Percentiles rank a stretch among this genome's conserved stretches.
Evolutionary conservation across 1,284 basidiomycete species (phyloP).

Genomic region (Farysia itapuensis): DNA sequence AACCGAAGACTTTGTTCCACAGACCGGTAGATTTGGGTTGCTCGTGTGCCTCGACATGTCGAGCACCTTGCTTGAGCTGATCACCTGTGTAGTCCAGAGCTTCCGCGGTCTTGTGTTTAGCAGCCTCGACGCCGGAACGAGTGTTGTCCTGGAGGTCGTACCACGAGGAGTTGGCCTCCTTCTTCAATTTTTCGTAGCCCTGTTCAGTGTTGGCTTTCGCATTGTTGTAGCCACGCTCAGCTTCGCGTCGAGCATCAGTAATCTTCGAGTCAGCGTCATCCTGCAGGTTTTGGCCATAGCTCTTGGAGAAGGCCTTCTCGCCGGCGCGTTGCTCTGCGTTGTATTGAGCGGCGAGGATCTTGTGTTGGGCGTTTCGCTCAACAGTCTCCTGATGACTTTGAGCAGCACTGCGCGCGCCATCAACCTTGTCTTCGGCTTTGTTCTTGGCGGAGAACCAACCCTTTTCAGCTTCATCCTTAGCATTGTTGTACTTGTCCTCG

Average conservation of each 20-base stretch:
- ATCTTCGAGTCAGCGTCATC: conserved; percentile 24
- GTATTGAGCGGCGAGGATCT: conserved; percentile 39
- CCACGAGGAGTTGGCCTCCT: conserved; percentile 20
- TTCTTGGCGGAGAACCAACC: conserved; percentile 33
- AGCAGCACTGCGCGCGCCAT: conserved; percentile 7
- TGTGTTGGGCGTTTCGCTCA: conserved; percentile 35
- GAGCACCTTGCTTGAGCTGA: conserved; percentile 26
- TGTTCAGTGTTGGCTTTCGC: conserved; percentile 20
- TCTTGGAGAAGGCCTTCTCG: conserved; percentile 13
- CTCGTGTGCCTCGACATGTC: conserved; percentile 25
- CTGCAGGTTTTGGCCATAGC: conserved; percentile 27
- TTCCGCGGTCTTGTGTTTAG: conserved; percentile 19
- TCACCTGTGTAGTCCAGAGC: conserved; percentile 33
- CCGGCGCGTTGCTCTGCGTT: conserved; percentile 30
- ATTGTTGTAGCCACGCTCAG: conserved; percentile 20
- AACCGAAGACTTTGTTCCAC: conserved; percentile 42
- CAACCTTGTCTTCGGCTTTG: conserved; percentile 22
- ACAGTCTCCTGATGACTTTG: conserved; percentile 15
- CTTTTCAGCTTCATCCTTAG: conserved; percentile 22
- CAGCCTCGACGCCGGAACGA: conserved; percentile 19
- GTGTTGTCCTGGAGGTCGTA: conserved; percentile 28
- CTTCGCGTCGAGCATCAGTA: conserved; percentile 13
- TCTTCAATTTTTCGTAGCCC: conserved; percentile 27
- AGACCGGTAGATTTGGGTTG: conserved; percentile 25
- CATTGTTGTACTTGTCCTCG: conserved; percentile 17